These are phyloP conservation scores for Pichia sp. DNA, from an alignment of 1,139 yeast genomes.

Conservation along the genomic window DNA sequence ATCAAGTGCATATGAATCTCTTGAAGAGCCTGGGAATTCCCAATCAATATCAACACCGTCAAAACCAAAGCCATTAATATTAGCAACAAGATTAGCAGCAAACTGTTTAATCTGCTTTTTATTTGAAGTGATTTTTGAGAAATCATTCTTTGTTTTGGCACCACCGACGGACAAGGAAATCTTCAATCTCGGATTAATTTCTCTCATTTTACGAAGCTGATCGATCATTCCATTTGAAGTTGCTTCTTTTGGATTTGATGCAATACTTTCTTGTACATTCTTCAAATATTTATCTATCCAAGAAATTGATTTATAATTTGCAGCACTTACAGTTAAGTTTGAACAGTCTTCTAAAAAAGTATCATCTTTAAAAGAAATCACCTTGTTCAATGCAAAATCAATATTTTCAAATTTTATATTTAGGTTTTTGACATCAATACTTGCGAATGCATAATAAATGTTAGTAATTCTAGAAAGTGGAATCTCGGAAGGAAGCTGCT, in stretches of 20 bases:
- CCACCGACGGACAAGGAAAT: slow-evolving; percentile 83
- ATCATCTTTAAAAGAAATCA: no score
- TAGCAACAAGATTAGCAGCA: slow-evolving; percentile 41
- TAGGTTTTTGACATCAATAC: slow-evolving; percentile 51
- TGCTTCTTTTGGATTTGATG: no score
- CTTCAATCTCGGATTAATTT: slow-evolving; percentile 44
- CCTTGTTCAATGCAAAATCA: neutral
- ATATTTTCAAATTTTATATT: slow-evolving; percentile 14
- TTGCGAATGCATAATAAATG: slow-evolving; percentile 71
- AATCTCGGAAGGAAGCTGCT: slow-evolving; percentile 62
- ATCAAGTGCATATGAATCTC: slow-evolving; percentile 44
- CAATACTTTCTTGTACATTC: neutral
- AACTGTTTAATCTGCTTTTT: slow-evolving; percentile 39
- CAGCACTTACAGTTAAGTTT: no score
- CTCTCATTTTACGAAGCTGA: slow-evolving; percentile 49
- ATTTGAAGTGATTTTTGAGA: slow-evolving; percentile 42
- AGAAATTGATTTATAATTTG: neutral
- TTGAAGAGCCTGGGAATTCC: slow-evolving; percentile 67
- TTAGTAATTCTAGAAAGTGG: slow-evolving; percentile 56
- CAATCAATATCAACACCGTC: slow-evolving; percentile 95
- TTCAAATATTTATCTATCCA: slow-evolving; percentile 6
- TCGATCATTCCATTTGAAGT: slow-evolving; percentile 34
- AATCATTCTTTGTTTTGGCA: slow-evolving; percentile 58
- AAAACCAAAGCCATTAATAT: slow-evolving; percentile 53
- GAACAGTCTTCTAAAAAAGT: no score